Evolutionary conservation across 169 alveolate species (phyloP).

Genomic region (Eimeria necatrix): DNA sequence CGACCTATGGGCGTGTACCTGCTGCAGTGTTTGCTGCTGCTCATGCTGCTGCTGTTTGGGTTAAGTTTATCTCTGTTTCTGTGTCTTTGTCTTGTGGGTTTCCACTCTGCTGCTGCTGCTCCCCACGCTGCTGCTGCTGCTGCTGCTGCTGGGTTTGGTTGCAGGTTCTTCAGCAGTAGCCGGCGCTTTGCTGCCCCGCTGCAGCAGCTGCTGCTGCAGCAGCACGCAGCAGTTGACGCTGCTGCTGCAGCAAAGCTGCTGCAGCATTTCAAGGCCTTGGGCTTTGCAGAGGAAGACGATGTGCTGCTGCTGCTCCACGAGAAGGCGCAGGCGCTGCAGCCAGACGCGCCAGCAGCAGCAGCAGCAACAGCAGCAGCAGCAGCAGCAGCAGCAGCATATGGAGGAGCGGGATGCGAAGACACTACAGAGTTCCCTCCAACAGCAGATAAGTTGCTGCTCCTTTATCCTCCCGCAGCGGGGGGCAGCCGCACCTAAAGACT

Average conservation of each 20-base stretch:
- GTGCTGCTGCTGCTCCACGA: slow-evolving; percentile 42
- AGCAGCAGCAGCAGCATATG: neutral
- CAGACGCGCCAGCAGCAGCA: slow-evolving; percentile 15
- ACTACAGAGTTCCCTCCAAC: neutral
- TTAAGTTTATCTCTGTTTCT: neutral
- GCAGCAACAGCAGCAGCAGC: neutral
- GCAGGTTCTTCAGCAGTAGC: slow-evolving; percentile 46
- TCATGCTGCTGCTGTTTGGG: slow-evolving; percentile 3
- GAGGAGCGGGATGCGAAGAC: neutral
- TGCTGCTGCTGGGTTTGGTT: too few relatives aligned
- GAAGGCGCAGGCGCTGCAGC: neutral
- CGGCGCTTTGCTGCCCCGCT: slow-evolving; percentile 32
- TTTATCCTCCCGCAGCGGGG: too few relatives aligned
- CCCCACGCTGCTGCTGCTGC: slow-evolving; percentile 16
- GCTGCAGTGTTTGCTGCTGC: neutral
- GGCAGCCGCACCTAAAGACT: too few relatives aligned
- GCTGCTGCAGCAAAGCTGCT: slow-evolving; percentile 43
- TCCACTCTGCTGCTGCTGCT: neutral
- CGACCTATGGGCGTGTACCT: too few relatives aligned
- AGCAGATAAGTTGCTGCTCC: neutral
- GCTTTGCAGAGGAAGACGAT: slow-evolving; percentile 35
- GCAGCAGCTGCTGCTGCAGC: slow-evolving; percentile 63
- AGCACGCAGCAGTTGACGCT: slow-evolving; percentile 21
- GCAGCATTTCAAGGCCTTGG: slow-evolving; percentile 24
- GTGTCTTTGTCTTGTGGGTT: neutral